Evolutionary conservation across 257 asterid species (phyloP), one percentile per base, ranked within the genome.

Genomic region (Solanum pennellii): DNA sequence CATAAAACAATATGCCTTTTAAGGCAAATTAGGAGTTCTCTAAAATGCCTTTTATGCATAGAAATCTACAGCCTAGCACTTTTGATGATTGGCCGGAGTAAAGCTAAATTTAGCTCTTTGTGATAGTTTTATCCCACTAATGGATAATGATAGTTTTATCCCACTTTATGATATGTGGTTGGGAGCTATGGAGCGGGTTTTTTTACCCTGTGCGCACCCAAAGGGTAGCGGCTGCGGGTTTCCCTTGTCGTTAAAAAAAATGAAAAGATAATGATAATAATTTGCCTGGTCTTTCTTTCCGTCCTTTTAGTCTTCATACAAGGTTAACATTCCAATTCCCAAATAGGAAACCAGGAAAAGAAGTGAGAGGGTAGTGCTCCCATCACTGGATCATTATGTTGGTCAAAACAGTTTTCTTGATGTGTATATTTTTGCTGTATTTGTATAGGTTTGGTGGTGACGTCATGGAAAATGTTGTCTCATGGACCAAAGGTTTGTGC

Each of bases 401-500:
- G 42, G 37, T 72, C 29, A 52, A 71, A 37, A 12, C 29, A 27
- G 37, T 39, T 76, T 3, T 44, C 4, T 42, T 60, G 13, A 75
- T 27, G 31, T 80, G 44, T 31, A 79, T 33, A 42, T 79, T 62
- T 25, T 76, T 86, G 41, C 16, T 85, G 14, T 83, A 45, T 72
- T 83, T 87, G 82, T 83, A 86, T 89, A 97, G 99, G 99, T 97
- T 97, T 92, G 99, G 99, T 37, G 90, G 96, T 74, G 98, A 94
- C 89, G 99, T 97, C 83, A 95, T 97, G 99, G 99, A 93, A 92
- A 94, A 86, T 89, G 97, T 96, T 60, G 95, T 94, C 86, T 89
- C 94, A 73, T 96, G 99, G 99, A 93, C 98, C 88, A 97, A 93
- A 92, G 90, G 91, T 89, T 87, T 97, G 65, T 96, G 99, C 92